These are phyloP conservation scores for Aspergillus fructus DNA, from an alignment of 2,329 filamentous ascomycete species.

Conservation along the genomic window DNA sequence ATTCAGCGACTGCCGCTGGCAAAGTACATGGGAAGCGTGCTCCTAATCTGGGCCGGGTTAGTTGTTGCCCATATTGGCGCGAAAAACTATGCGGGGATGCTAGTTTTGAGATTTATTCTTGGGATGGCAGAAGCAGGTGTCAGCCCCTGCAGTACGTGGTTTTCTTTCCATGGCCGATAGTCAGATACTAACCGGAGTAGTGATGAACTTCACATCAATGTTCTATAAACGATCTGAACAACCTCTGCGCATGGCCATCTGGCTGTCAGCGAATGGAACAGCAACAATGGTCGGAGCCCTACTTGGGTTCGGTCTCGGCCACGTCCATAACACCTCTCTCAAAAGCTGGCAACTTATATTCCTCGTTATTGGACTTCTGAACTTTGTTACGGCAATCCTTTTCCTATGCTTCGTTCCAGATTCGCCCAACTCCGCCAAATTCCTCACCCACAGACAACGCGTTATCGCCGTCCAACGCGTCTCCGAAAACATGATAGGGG, in stretches of 20 bases:
- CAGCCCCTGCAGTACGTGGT: conserved; percentile 28
- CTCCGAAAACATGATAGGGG: conserved; percentile 43
- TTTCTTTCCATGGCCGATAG: too few species aligned
- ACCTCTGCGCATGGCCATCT: conserved; percentile 35
- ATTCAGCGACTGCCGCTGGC: conserved; percentile 46
- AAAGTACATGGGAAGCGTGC: conserved; percentile 42
- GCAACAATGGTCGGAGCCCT: conserved; percentile 40
- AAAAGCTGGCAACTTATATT: conserved; percentile 43
- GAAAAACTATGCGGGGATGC: conserved; percentile 42
- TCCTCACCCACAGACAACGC: conserved; percentile 40
- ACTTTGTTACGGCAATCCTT: conserved; percentile 43
- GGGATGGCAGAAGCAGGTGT: conserved; percentile 44
- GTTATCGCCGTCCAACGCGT: conserved; percentile 43
- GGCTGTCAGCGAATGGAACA: conserved; percentile 39
- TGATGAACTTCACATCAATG: conserved; percentile 40
- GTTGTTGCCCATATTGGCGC: conserved; percentile 40
- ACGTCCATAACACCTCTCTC: conserved; percentile 27
- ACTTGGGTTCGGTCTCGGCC: conserved; percentile 36
- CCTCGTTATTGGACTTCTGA: conserved; percentile 43
- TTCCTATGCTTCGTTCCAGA: conserved; percentile 39
- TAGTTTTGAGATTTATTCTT: conserved; percentile 49
- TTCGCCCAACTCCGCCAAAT: conserved; percentile 38
- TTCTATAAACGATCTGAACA: conserved; percentile 41
- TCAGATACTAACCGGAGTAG: conserved; percentile 11
- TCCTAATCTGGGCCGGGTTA: conserved; percentile 44